Percentiles rank a stretch among this genome's conserved stretches.
phyloP scores from a whole-genome alignment of 495 filamentous ascomycete genomes.

The Tuber aestivum region DNA sequence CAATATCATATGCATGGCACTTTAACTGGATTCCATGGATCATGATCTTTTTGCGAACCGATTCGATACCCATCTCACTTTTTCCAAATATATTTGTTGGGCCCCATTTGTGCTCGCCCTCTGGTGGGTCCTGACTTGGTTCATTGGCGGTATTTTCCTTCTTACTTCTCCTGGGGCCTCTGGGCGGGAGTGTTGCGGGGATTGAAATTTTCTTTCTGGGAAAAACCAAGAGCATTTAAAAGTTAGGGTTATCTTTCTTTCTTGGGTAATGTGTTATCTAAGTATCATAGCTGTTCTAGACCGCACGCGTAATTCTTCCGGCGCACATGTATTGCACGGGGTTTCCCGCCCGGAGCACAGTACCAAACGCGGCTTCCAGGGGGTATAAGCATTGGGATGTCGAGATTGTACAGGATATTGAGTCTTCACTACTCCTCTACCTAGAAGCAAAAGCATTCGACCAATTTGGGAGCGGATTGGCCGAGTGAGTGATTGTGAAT shows the following conservation, averaged over 20 bases:
- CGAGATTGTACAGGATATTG: not conserved
- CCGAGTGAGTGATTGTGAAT: slow-evolving; percentile 1
- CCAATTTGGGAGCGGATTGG: not conserved
- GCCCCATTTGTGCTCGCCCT: not conserved
- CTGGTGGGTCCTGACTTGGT: not conserved
- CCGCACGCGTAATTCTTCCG: not conserved
- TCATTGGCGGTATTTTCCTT: not conserved
- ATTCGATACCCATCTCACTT: not conserved
- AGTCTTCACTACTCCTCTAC: not conserved
- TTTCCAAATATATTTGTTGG: not conserved
- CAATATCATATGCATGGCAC: not conserved
- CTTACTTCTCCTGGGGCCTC: not conserved
- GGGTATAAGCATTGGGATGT: not conserved
- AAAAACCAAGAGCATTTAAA: not conserved
- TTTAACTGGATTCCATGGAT: not conserved
- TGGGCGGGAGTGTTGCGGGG: not conserved
- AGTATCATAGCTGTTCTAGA: not conserved
- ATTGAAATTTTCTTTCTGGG: not conserved
- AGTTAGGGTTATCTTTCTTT: not conserved
- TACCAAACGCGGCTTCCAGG: not conserved
- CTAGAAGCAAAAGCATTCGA: not conserved
- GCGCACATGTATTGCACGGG: not conserved
- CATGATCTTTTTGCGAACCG: not conserved
- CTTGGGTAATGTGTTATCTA: not conserved
- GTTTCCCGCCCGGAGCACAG: not conserved